Percentiles rank a stretch among this genome's conserved stretches.
phyloP scores from a whole-genome alignment of 148 eudicot genomes.

The Diospyros lotus region DNA sequence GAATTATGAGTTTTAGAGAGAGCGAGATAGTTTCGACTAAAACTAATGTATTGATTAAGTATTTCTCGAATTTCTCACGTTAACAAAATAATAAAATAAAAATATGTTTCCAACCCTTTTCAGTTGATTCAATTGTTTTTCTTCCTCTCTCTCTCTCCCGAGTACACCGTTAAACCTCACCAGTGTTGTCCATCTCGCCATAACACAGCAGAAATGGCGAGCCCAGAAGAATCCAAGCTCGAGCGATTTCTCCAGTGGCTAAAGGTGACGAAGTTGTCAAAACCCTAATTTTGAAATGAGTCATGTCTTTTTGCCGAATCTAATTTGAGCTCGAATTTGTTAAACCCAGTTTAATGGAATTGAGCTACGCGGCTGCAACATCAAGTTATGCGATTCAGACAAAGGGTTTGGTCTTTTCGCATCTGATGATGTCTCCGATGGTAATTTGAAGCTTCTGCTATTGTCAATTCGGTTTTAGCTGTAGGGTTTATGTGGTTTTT shows the following conservation, averaged over 20 bases:
- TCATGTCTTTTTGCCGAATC: background rate
- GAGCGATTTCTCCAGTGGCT: constrained; percentile 72
- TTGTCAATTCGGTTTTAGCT: background rate
- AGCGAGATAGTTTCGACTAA: too few species aligned
- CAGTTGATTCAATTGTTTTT: too few species aligned
- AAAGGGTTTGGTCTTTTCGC: constrained; percentile 82
- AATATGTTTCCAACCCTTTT: too few species aligned
- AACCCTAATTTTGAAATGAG: background rate
- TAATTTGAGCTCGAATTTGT: background rate
- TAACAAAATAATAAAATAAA: too few species aligned
- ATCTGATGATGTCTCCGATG: constrained; percentile 47
- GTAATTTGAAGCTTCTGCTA: constrained; percentile 23
- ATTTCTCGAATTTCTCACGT: too few species aligned
- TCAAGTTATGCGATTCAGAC: constrained; percentile 63
- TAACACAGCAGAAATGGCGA: constrained; percentile 24
- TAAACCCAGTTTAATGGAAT: constrained; percentile 61
- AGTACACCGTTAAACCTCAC: too few species aligned
- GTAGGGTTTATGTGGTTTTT: background rate
- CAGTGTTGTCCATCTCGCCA: too few species aligned
- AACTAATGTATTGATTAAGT: too few species aligned
- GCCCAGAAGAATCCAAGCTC: constrained; percentile 48
- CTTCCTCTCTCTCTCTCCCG: too few species aligned
- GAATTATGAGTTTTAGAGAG: too few species aligned
- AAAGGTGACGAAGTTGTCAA: constrained; percentile 28
- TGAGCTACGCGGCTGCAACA: constrained; percentile 65